These are phyloP conservation scores for Scenedesmus sp. DNA, from an alignment of 163 green algal genomes.

Conservation along the genomic window DNA sequence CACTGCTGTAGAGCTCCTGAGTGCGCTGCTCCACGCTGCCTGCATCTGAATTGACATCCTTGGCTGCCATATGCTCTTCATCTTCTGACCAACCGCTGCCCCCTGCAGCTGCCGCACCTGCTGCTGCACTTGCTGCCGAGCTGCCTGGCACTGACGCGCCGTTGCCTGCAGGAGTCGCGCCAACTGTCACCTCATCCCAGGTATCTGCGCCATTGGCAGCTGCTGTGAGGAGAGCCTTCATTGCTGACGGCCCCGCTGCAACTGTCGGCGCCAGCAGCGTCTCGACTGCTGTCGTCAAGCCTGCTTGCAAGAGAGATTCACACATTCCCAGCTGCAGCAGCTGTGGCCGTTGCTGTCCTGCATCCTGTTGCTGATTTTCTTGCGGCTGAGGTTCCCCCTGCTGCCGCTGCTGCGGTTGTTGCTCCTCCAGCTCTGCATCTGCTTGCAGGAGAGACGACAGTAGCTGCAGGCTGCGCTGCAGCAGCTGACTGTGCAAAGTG, in stretches of 20 bases:
- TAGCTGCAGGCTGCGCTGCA: conserved; percentile 15
- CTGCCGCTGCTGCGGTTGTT: background rate
- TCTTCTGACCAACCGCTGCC: background rate
- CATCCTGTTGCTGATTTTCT: background rate
- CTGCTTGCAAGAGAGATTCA: background rate
- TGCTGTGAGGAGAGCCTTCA: background rate
- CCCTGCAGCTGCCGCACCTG: background rate
- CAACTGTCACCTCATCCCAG: background rate
- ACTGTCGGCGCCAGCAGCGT: background rate
- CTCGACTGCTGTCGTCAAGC: background rate
- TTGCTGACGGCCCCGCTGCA: background rate
- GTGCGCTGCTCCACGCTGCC: background rate
- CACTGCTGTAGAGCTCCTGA: background rate
- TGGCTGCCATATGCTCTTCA: background rate
- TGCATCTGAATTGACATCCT: background rate
- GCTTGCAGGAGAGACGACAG: conserved; percentile 22
- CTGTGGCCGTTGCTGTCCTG: background rate
- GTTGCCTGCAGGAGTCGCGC: background rate
- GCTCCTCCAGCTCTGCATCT: background rate
- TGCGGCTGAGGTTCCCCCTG: background rate
- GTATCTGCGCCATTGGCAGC: background rate
- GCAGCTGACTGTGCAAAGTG: conserved; percentile 16
- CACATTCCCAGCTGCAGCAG: background rate
- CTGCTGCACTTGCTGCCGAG: background rate
- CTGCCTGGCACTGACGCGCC: background rate